phyloP scores from a whole-genome alignment of 805 yeast species.

The Suhomyces sp. region DNA sequence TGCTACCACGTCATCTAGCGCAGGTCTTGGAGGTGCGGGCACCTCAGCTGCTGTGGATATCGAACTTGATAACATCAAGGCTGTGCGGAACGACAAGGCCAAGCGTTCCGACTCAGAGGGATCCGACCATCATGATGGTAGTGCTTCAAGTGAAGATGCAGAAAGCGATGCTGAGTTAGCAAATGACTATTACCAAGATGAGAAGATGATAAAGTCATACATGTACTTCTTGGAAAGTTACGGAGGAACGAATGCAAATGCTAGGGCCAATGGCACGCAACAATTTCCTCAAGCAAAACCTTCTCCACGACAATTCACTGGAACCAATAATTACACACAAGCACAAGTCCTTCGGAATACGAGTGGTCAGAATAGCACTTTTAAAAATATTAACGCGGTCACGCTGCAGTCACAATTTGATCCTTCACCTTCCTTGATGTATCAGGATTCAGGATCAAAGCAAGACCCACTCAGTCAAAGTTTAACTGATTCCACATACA shows the following conservation, averaged over 20 bases:
- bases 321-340: neutral
- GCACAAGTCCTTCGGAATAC: neutral
- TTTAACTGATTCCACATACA: slow-evolving; percentile 27
- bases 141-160: slow-evolving; percentile 18
- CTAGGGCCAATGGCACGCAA: too few species aligned
- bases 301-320: neutral
- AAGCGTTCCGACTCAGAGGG: slow-evolving; percentile 12
- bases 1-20: neutral
- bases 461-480: slow-evolving; percentile 10
- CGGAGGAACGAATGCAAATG: slow-evolving; percentile 30
- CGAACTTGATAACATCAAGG: slow-evolving; percentile 17
- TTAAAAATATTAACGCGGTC: slow-evolving; percentile 2
- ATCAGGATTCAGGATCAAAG: slow-evolving; percentile 2
- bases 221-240: slow-evolving; percentile 85
- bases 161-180: slow-evolving; percentile 30
- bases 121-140: slow-evolving; percentile 1
- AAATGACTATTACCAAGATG: slow-evolving; percentile 57
- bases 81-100: slow-evolving; percentile 6
- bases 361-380: neutral
- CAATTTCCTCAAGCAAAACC: neutral
- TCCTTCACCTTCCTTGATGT: slow-evolving; percentile 19
- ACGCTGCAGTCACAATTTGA: slow-evolving; percentile 4
- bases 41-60: slow-evolving; percentile 8
- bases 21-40: neutral
- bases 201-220: slow-evolving; percentile 89